Conservation (phyloP, 2,329 filamentous ascomycete species). For the Botrytis pseudocinerea region DNA sequence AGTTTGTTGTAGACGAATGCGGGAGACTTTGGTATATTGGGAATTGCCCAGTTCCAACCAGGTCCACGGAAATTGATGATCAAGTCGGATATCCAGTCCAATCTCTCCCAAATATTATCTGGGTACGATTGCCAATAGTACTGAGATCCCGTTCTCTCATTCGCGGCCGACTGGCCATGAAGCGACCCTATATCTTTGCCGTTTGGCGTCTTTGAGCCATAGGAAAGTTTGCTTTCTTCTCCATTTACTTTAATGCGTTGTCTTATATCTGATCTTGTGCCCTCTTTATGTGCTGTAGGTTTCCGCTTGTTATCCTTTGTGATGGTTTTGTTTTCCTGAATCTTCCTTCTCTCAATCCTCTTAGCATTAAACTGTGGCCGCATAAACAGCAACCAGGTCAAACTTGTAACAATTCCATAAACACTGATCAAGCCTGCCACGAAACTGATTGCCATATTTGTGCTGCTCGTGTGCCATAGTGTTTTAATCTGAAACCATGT, state of each 20-base stretch:
- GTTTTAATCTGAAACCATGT: slow-evolving; percentile 49
- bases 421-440: slow-evolving; percentile 50
- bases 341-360: slow-evolving; percentile 44
- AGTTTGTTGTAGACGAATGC: slow-evolving; percentile 46
- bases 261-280: not conserved
- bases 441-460: slow-evolving; percentile 54
- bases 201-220: not conserved
- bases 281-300: not conserved
- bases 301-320: not conserved
- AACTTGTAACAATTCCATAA: slow-evolving; percentile 53
- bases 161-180: not conserved
- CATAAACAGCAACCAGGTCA: slow-evolving; percentile 54
- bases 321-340: not conserved
- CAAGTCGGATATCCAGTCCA: slow-evolving; percentile 60
- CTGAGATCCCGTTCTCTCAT: slow-evolving; percentile 40
- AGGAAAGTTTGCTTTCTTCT: slow-evolving; percentile 18
- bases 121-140: slow-evolving; percentile 65
- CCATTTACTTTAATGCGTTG: slow-evolving; percentile 25
- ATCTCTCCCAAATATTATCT: slow-evolving; percentile 49
- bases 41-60: slow-evolving; percentile 60
- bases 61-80: slow-evolving; percentile 54
- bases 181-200: not conserved
- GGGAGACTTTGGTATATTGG: slow-evolving; percentile 50
- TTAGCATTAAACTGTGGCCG: slow-evolving; percentile 58
- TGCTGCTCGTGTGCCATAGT: slow-evolving; percentile 48